Conservation (phyloP, 2,329 filamentous ascomycete species). For the Penicillium polonicum region DNA sequence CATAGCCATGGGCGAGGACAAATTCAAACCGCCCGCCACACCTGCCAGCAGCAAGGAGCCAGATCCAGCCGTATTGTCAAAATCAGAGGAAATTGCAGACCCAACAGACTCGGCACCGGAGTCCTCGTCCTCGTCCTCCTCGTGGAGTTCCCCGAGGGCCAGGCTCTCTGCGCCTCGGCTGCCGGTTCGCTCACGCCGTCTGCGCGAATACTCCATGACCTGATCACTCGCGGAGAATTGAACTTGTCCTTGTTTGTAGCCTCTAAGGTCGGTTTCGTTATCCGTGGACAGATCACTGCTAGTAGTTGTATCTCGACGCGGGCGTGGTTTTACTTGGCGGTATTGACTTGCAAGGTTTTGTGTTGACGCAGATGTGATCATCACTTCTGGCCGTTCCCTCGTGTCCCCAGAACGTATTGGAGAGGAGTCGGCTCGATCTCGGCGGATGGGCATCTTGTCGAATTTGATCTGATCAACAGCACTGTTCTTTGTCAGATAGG, state of each 20-base stretch:
- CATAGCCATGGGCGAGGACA: slow-evolving; percentile 51
- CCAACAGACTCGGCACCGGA: slow-evolving; percentile 51
- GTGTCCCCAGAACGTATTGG: slow-evolving; percentile 63
- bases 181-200: slow-evolving; percentile 27
- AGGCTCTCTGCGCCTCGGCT: slow-evolving; percentile 32
- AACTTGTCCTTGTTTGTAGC: slow-evolving; percentile 55
- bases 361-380: slow-evolving; percentile 56
- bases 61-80: slow-evolving; percentile 56
- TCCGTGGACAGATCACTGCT: slow-evolving; percentile 67
- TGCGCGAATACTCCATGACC: slow-evolving; percentile 34
- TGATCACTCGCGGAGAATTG: slow-evolving; percentile 44
- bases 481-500: slow-evolving; percentile 40
- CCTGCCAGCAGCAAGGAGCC: slow-evolving; percentile 55
- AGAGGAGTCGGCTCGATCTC: slow-evolving; percentile 76
- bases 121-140: slow-evolving; percentile 42
- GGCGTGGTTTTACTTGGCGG: slow-evolving; percentile 56
- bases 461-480: slow-evolving; percentile 92
- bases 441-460: slow-evolving; percentile 87
- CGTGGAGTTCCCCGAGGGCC: slow-evolving; percentile 36
- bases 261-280: slow-evolving; percentile 57
- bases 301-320: slow-evolving; percentile 61
- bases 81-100: slow-evolving; percentile 54
- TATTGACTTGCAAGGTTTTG: slow-evolving; percentile 48
- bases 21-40: slow-evolving; percentile 44
- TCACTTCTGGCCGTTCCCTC: slow-evolving; percentile 49